A percentile compares a stretch with the other conserved stretches of the same genome.
Conservation (phyloP, 257 asterid species). For the Solanum corneliomulleri region DNA sequence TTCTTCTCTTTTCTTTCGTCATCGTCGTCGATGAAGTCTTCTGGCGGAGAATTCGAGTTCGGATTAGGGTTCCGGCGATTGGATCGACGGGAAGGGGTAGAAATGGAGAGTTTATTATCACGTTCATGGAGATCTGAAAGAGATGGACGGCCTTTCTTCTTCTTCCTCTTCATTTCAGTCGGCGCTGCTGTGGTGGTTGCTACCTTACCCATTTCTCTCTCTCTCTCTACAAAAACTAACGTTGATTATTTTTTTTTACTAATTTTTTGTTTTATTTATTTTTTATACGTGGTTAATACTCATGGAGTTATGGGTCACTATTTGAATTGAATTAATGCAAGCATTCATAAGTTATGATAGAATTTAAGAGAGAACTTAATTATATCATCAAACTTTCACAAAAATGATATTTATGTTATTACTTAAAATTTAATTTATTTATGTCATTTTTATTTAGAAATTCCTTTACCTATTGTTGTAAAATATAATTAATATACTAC, state of each 20-base stretch:
- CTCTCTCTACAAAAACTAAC: background rate
- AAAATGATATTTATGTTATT: no score
- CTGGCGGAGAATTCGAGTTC: conserved; percentile 8
- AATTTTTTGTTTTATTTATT: background rate
- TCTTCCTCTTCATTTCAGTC: conserved; percentile 48
- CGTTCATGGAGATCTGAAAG: conserved; percentile 18
- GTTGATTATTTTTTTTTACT: background rate
- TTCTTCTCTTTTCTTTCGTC: conserved; percentile 87
- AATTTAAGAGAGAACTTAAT: background rate
- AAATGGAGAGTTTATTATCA: conserved; percentile 7
- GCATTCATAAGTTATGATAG: background rate
- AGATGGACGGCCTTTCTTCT: conserved; percentile 89
- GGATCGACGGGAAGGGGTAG: conserved; percentile 39
- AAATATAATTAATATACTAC: no score
- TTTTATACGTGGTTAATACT: background rate
- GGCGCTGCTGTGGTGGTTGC: conserved; percentile 16
- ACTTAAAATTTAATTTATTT: no score
- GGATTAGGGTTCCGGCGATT: conserved; percentile 42
- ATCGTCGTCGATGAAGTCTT: conserved; percentile 45
- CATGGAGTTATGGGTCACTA: background rate
- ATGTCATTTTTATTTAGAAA: no score
- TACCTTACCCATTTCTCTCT: conserved; percentile 49
- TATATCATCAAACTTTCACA: background rate
- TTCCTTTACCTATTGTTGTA: no score
- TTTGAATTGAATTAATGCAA: background rate